phyloP scores from a whole-genome alignment of 2,329 filamentous ascomycete genomes.

The Neospermospora avenae region DNA sequence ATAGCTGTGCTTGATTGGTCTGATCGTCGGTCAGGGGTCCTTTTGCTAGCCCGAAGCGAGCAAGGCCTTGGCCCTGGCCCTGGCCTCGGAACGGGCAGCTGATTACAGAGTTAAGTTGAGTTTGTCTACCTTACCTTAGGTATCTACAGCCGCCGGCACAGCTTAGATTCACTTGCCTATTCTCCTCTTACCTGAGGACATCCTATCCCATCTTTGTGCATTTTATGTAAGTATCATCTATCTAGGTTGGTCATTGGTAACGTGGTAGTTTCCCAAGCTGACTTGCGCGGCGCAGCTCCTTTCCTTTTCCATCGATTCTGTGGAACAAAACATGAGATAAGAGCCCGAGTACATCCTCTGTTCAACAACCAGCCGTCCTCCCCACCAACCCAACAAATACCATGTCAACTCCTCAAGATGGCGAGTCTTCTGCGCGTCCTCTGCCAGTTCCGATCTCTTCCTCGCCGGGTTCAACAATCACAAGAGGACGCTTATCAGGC shows the following conservation, averaged over 20 bases:
- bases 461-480: constrained; percentile 46
- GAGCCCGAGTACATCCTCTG: constrained; percentile 3
- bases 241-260: neutral
- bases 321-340: constrained; percentile 18
- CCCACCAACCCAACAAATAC: neutral
- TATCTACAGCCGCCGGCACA: too few species aligned
- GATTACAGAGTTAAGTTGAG: too few species aligned
- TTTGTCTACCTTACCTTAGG: too few species aligned
- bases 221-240: neutral
- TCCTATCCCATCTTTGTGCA: neutral
- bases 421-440: constrained; percentile 34
- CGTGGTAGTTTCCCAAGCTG: constrained; percentile 4
- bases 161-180: neutral
- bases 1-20: neutral
- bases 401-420: constrained; percentile 37
- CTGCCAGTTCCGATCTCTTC: constrained; percentile 43
- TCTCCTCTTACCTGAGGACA: neutral
- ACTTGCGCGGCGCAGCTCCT: neutral
- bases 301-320: constrained; percentile 2
- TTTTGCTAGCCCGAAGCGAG: neutral
- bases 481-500: constrained; percentile 33
- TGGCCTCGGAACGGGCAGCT: neutral
- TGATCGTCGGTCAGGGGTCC: neutral
- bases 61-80: neutral
- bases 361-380: constrained; percentile 11